phyloP scores from a whole-genome alignment of 441 rosid genomes.

The Erodium chrysanthum region DNA sequence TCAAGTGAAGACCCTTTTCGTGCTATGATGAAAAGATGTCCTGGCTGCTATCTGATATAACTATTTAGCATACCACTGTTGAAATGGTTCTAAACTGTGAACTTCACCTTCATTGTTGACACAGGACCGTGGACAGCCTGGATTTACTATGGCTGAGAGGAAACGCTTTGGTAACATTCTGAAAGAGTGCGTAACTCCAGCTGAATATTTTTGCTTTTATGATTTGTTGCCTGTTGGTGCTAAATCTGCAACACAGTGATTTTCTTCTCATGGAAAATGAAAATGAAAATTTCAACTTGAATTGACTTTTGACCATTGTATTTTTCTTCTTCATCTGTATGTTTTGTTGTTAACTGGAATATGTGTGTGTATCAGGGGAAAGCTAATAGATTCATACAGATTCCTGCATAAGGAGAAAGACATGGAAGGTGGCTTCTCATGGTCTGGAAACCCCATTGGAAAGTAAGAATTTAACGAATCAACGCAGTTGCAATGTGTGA shows the following conservation, averaged over 20 bases:
- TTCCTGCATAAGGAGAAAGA: conserved; percentile 70
- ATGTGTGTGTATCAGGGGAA: conserved; percentile 50
- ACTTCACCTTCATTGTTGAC: conserved; percentile 16
- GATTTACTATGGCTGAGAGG: conserved; percentile 88
- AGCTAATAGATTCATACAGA: conserved; percentile 78
- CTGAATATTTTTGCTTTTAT: conserved; percentile 11
- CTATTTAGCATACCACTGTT: neutral
- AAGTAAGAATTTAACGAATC: conserved; percentile 40
- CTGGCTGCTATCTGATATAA: neutral
- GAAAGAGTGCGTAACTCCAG: conserved; percentile 50
- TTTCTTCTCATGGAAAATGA: too few relatives aligned
- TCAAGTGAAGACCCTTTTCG: neutral
- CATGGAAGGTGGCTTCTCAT: conserved; percentile 84
- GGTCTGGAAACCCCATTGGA: conserved; percentile 92
- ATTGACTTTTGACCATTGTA: neutral
- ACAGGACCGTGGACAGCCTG: conserved; percentile 95
- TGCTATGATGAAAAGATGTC: neutral
- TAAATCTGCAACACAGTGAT: too few relatives aligned
- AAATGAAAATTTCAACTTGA: neutral
- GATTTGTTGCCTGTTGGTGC: too few relatives aligned
- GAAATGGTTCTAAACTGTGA: conserved; percentile 8
- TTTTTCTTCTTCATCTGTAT: neutral
- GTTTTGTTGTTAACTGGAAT: conserved; percentile 14
- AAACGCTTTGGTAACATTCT: conserved; percentile 60
- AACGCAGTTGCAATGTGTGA: neutral